Evolutionary conservation across 352 stramenopile genomes (phyloP), one percentile per base, ranked within the genome.

Genomic region (Phytopythium boreale): DNA sequence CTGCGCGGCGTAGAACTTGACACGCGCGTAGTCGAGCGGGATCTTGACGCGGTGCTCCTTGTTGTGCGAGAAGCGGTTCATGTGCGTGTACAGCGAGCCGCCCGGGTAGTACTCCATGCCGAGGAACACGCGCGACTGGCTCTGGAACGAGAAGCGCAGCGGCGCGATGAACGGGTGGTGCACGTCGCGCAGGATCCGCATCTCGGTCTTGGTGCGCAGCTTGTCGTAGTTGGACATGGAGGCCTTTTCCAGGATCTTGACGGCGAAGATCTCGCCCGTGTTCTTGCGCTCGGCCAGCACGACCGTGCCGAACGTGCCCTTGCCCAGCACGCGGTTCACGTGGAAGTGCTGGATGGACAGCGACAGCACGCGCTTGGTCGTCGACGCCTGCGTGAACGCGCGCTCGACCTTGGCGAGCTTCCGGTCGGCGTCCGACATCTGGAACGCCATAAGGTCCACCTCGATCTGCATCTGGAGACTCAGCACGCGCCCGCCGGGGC

Each of bases 301-400:
- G 15, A 95, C 95, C 17, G 98, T 98, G 20, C 95, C 95, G 59
- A 98, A 98, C 36, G 91, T 96, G 31, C 95, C 95, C 69, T 98
- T 98, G 24, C 95, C 95, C 14, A 98, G 74, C 26, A 98, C 92
- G 60, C 96, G 94, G 44, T 98, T 92, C 36, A 98, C 88, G 47
- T 98, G 84, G 71, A 98, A 98, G 72, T 98, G 92, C 65, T 97
- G 89, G 65, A 98, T 93, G 27, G 85, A 93, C 20, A 94, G 72
- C 41, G 84, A 92, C 49, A 95, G 66, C 61, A 95, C 87, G 50
- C 87, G 84, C 70, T 95, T 95, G 19, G 84, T 90, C 11, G 83
- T 89, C 17, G 82, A 88, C 15, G 77, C 78, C 47, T 92, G 84
- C 36, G 56, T 43, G 62, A 90, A 83, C 29, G 74, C 70, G 34